A percentile compares a stretch with the other conserved stretches of the same genome.
These are phyloP conservation scores for Solanum boliviense DNA, from an alignment of 257 asterid genomes.

Conservation along the genomic window DNA sequence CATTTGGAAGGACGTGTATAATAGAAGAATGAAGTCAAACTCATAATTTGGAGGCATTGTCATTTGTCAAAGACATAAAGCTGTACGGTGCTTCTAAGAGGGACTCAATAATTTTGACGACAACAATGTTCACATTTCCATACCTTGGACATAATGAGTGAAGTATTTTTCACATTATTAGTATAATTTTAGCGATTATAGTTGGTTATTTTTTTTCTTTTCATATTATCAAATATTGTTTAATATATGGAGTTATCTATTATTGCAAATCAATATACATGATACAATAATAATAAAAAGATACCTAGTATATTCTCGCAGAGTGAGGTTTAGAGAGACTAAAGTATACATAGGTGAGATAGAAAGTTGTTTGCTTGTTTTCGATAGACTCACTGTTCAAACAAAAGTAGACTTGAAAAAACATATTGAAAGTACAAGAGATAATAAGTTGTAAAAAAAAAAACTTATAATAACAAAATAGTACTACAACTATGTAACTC, in stretches of 20 bases:
- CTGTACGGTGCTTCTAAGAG: not conserved
- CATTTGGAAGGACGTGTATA: not conserved
- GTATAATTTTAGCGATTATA: not conserved
- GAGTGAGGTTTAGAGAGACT: no score
- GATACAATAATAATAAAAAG: not conserved
- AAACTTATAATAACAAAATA: not conserved
- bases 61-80: not conserved
- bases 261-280: not conserved
- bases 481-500: not conserved
- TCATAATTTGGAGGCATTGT: not conserved
- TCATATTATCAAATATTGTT: not conserved
- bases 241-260: not conserved
- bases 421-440: not conserved
- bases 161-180: not conserved
- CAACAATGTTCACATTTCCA: not conserved
- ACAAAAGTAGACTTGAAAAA: not conserved
- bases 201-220: not conserved
- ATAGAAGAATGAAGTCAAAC: not conserved
- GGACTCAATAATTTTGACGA: not conserved
- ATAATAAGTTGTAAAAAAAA: not conserved
- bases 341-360: not conserved
- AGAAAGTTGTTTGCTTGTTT: not conserved
- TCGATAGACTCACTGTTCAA: rapidly evolving
- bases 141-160: not conserved
- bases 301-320: no score